Evolutionary conservation across 1,139 yeast genomes (phyloP).

Genomic region (Magnusiomyces suaveolens): DNA sequence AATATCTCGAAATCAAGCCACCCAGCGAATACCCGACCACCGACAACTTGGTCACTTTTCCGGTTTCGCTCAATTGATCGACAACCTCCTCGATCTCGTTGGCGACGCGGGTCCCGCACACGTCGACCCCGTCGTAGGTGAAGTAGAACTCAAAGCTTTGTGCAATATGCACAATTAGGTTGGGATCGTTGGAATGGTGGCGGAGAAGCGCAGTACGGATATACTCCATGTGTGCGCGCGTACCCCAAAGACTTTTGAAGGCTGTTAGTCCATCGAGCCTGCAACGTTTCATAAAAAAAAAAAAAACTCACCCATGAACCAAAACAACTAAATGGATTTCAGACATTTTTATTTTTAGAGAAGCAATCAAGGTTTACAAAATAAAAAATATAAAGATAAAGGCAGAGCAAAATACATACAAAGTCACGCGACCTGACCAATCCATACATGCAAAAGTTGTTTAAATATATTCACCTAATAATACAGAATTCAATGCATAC

Average conservation of each 20-base stretch:
- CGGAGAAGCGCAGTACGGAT: slow-evolving; percentile 25
- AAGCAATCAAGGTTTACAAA: too few species aligned
- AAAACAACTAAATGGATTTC: slow-evolving; percentile 52
- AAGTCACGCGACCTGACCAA: too few species aligned
- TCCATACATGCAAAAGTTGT: too few species aligned
- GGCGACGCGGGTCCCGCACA: slow-evolving; percentile 69
- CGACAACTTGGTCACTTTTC: slow-evolving; percentile 30
- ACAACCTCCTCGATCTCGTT: slow-evolving; percentile 52
- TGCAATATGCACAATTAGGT: slow-evolving; percentile 46
- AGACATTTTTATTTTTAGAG: too few species aligned
- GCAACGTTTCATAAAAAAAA: neutral
- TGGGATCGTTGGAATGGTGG: slow-evolving; percentile 4
- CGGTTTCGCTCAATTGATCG: slow-evolving; percentile 15
- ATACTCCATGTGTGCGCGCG: slow-evolving; percentile 55
- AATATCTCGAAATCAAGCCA: slow-evolving; percentile 68
- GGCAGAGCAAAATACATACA: too few species aligned
- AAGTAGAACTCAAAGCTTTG: slow-evolving; percentile 54
- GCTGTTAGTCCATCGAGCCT: too few species aligned
- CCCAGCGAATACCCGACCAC: slow-evolving; percentile 77
- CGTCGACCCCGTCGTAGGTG: slow-evolving; percentile 80
- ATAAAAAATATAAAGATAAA: neutral
- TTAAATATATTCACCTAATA: too few species aligned
- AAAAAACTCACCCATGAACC: slow-evolving; percentile 55
- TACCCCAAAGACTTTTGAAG: slow-evolving; percentile 72
- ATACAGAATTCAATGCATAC: too few species aligned